Evolutionary conservation across 306 rosid species (phyloP).

Genomic region (Lablab purpureus): DNA sequence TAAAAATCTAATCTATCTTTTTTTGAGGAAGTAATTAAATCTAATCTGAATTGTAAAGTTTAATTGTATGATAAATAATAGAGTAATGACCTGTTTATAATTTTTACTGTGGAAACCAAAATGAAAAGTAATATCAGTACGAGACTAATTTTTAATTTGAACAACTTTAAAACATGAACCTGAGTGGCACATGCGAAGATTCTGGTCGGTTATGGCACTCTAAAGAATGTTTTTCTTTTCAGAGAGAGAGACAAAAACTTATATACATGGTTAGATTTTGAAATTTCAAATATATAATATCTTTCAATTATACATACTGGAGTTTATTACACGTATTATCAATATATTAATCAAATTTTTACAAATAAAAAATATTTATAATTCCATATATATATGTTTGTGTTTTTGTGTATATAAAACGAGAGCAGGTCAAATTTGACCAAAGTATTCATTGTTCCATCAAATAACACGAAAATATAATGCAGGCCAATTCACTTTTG

Average conservation of each 20-base stretch:
- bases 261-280: too few relatives aligned
- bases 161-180: not conserved
- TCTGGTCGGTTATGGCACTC: slow-evolving; percentile 55
- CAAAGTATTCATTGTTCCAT: not conserved
- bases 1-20: not conserved
- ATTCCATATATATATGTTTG: too few relatives aligned
- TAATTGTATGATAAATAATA: not conserved
- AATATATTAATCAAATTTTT: too few relatives aligned
- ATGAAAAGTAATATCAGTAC: not conserved
- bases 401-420: too few relatives aligned
- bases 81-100: not conserved
- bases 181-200: slow-evolving; percentile 48
- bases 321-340: too few relatives aligned
- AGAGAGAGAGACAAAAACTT: not conserved
- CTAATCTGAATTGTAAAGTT: too few relatives aligned
- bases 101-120: not conserved
- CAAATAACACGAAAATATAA: not conserved
- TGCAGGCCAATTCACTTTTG: not conserved
- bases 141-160: not conserved
- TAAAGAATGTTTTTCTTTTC: not conserved
- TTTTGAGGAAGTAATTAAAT: not conserved
- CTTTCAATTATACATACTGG: too few relatives aligned
- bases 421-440: not conserved
- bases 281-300: too few relatives aligned
- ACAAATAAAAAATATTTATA: too few relatives aligned